phyloP scores from a whole-genome alignment of 495 filamentous ascomycete genomes.

The Daldinia loculata region DNA sequence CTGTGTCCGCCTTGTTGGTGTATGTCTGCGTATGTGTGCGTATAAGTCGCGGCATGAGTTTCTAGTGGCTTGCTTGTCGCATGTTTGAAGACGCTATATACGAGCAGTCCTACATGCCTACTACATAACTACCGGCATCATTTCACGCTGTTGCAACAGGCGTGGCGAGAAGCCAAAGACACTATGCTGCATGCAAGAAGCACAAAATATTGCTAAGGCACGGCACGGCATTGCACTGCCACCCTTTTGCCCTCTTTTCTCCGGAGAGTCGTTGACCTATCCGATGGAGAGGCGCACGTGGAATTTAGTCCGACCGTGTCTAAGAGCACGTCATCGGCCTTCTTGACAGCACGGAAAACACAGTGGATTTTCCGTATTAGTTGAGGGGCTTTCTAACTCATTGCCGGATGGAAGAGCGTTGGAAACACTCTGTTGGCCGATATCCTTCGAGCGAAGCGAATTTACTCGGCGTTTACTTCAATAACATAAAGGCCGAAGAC shows the following conservation, averaged over 20 bases:
- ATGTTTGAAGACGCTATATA: conserved; percentile 13
- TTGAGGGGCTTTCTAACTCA: not conserved
- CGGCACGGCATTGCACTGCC: not conserved
- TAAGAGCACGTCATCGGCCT: conserved; percentile 28
- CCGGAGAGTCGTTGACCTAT: conserved; percentile 17
- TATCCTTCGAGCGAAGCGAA: not conserved
- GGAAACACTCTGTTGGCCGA: not conserved
- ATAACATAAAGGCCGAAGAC: not conserved
- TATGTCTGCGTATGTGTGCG: not conserved
- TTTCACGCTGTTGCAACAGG: conserved; percentile 3
- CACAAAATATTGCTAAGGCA: conserved; percentile 18
- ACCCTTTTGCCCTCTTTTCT: not conserved
- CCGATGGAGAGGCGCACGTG: conserved; percentile 26
- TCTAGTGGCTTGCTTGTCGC: conserved; percentile 30
- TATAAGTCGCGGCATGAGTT: conserved; percentile 28
- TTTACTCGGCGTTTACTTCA: not conserved
- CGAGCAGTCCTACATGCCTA: not conserved
- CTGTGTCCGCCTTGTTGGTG: conserved; percentile 19
- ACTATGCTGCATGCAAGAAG: conserved; percentile 21
- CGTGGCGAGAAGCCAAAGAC: conserved; percentile 19
- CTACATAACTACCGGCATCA: not conserved
- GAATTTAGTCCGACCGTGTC: conserved; percentile 12
- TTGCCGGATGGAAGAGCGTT: not conserved
- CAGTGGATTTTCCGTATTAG: not conserved
- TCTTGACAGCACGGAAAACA: conserved; percentile 3